A percentile compares a stretch with the other conserved stretches of the same genome.
phyloP scores from a whole-genome alignment of 352 stramenopile genomes.

The Pythium oligandrum region DNA sequence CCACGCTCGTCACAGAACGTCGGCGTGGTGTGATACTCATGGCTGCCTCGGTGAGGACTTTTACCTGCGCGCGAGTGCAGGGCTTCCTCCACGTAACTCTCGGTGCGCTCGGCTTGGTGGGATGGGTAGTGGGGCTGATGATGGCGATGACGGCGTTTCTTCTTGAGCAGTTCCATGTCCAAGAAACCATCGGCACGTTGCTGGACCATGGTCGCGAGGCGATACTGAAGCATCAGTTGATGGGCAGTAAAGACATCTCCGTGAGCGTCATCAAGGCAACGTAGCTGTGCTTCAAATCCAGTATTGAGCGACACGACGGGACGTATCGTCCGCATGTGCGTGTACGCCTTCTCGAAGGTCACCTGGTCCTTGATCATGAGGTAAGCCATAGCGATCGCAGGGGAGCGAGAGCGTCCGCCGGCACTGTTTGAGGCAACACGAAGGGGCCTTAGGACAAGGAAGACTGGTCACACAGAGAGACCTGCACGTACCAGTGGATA shows the following conservation, averaged over 20 bases:
- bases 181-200: conserved; percentile 31
- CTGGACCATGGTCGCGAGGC: conserved; percentile 29
- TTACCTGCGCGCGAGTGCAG: too few relatives aligned
- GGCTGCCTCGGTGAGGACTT: conserved; percentile 13
- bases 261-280: conserved; percentile 55
- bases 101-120: too few relatives aligned
- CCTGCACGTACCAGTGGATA: conserved; percentile 60
- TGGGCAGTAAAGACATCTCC: conserved; percentile 75
- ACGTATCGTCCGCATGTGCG: conserved; percentile 48
- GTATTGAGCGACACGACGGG: conserved; percentile 71
- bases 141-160: conserved; percentile 21
- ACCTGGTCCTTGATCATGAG: conserved; percentile 70
- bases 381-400: conserved; percentile 72
- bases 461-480: neutral
- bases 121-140: conserved; percentile 33
- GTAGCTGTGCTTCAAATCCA: conserved; percentile 84
- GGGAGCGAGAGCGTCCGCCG: conserved; percentile 78
- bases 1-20: conserved; percentile 42
- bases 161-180: conserved; percentile 10
- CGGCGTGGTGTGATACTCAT: conserved; percentile 1
- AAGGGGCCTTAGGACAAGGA: neutral
- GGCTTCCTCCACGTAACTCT: too few relatives aligned
- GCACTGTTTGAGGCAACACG: conserved; percentile 20
- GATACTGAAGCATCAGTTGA: conserved; percentile 59
- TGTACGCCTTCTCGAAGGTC: conserved; percentile 38